Conservation (phyloP, 2,329 filamentous ascomycete species). For the Xylariaceae sp. region DNA sequence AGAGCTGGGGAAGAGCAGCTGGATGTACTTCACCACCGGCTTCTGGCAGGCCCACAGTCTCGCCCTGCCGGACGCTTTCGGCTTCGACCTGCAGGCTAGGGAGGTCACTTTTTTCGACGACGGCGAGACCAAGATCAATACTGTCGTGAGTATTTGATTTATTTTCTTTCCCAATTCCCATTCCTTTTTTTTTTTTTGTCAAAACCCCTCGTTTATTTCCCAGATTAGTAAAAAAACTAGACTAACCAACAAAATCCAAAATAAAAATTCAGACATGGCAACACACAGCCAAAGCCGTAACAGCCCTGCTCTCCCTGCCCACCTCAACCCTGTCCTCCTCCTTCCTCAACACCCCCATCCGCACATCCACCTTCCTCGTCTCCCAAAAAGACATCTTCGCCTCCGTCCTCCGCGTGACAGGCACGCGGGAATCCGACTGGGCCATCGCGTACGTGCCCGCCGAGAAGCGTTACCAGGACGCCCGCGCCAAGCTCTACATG, state of each 20-base stretch:
- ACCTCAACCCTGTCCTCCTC: too few relatives aligned
- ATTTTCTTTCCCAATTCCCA: too few relatives aligned
- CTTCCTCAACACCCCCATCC: conserved; percentile 45
- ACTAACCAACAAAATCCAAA: too few relatives aligned
- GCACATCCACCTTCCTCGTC: conserved; percentile 51
- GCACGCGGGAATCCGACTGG: conserved; percentile 56
- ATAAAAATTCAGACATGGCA: too few relatives aligned
- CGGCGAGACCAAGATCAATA: conserved; percentile 51
- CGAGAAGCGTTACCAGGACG: conserved; percentile 44
- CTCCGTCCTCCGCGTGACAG: conserved; percentile 52
- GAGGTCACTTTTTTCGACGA: conserved; percentile 47
- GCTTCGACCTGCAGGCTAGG: conserved; percentile 43
- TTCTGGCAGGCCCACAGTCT: conserved; percentile 54
- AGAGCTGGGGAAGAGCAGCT: conserved; percentile 35
- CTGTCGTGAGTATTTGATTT: conserved; percentile 42
- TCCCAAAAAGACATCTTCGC: conserved; percentile 62
- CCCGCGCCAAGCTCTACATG: conserved; percentile 39
- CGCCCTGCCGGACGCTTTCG: conserved; percentile 36
- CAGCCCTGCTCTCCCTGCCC: too few relatives aligned
- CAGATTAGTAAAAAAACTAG: too few relatives aligned
- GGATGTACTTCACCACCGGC: conserved; percentile 39
- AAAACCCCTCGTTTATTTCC: too few relatives aligned
- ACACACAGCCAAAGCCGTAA: too few relatives aligned
- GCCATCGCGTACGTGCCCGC: conserved; percentile 43
- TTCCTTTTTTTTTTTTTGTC: conserved; percentile 35